Percentiles rank a stretch among this genome's conserved stretches.
Evolutionary conservation across 768 basidiomycete species (phyloP).

Genomic region (Mycena amicta): DNA sequence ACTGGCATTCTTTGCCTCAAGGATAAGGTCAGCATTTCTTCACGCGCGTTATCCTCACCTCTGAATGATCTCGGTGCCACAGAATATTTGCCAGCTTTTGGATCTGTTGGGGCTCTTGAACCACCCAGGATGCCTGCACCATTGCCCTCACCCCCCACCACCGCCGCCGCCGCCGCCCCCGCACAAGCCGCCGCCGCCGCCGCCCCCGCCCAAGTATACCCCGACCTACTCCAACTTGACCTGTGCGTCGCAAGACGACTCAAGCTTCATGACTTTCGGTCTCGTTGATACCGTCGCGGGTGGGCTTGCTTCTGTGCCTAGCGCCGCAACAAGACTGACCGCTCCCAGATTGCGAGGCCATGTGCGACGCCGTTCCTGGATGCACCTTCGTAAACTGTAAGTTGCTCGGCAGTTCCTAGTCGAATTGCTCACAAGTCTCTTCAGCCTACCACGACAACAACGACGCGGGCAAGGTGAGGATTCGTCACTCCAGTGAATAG

Average conservation of each 20-base stretch:
- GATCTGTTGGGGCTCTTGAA: constrained; percentile 37
- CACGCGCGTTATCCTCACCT: too few relatives aligned
- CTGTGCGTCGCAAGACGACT: constrained; percentile 43
- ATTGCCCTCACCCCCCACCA: too few relatives aligned
- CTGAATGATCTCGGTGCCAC: too few relatives aligned
- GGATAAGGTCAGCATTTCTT: constrained; percentile 31
- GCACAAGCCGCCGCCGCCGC: constrained; percentile 24
- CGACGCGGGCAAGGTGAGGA: constrained; percentile 45
- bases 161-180: constrained; percentile 41
- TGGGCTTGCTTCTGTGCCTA: too few relatives aligned
- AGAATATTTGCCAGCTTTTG: constrained; percentile 42
- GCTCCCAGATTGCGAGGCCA: constrained; percentile 46
- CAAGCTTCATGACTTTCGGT: constrained; percentile 48
- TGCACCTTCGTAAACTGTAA: constrained; percentile 49
- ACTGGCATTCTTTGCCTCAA: constrained; percentile 33
- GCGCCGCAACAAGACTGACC: too few relatives aligned
- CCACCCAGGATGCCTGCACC: too few relatives aligned
- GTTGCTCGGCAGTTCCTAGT: too few relatives aligned
- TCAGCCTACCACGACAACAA: constrained; percentile 52
- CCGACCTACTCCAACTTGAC: constrained; percentile 44
- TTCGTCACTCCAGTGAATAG: too few relatives aligned
- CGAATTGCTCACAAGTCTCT: too few relatives aligned
- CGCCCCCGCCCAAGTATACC: constrained; percentile 32
- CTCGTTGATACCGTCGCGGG: constrained; percentile 47
- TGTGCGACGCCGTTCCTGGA: constrained; percentile 43